phyloP scores from a whole-genome alignment of 2,329 filamentous ascomycete genomes.

The Lizonia empirigonia region DNA sequence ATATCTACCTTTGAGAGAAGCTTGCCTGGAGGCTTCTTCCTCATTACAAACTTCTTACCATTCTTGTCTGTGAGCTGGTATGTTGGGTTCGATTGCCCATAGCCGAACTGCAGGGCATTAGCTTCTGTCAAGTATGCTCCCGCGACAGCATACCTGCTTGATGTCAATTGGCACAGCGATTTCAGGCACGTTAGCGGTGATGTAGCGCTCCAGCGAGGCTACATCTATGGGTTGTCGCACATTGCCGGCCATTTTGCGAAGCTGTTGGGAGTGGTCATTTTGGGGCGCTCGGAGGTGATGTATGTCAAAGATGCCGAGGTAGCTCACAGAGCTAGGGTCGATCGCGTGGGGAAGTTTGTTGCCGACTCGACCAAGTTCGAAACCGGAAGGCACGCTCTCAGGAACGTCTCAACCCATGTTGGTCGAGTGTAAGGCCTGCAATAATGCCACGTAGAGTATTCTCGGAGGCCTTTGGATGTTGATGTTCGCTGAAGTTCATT shows the following conservation, averaged over 20 bases:
- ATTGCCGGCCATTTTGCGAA: conserved; percentile 73
- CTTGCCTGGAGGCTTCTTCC: conserved; percentile 96
- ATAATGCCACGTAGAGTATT: too few relatives aligned
- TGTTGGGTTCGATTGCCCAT: conserved; percentile 96
- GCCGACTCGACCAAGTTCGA: conserved; percentile 10
- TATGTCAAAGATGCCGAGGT: conserved; percentile 16
- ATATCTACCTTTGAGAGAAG: conserved; percentile 67
- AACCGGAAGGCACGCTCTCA: too few relatives aligned
- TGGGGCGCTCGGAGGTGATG: conserved; percentile 12
- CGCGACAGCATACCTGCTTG: conserved; percentile 71
- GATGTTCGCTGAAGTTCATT: too few relatives aligned
- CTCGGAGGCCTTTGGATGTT: too few relatives aligned
- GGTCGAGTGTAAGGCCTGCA: too few relatives aligned
- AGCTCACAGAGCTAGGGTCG: conserved; percentile 1
- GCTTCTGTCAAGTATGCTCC: conserved; percentile 5
- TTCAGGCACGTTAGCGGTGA: conserved; percentile 76
- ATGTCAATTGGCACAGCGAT: conserved; percentile 83
- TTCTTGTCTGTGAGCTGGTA: conserved; percentile 82
- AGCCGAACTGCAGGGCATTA: conserved; percentile 73
- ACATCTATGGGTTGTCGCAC: conserved; percentile 92
- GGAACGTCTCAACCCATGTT: too few relatives aligned
- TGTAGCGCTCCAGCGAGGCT: conserved; percentile 76
- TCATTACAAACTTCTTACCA: conserved; percentile 79
- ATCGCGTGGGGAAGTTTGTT: not conserved
- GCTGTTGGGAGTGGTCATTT: conserved; percentile 22